Percentiles rank a stretch among this genome's conserved stretches.
These are phyloP conservation scores for Cicer cuneatum DNA, from an alignment of 306 rosid genomes.

Conservation along the genomic window DNA sequence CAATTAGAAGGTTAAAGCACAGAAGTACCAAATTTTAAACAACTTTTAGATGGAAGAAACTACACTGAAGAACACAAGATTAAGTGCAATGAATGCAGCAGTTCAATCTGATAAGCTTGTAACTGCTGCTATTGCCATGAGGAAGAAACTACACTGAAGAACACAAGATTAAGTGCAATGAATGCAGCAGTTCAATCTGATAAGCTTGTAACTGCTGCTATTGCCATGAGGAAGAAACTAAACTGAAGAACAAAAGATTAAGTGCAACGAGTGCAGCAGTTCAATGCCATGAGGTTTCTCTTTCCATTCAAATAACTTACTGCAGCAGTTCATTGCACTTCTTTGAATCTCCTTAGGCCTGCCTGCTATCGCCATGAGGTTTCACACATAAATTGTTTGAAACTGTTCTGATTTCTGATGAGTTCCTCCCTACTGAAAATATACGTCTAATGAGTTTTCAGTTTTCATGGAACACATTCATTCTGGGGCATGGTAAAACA, in stretches of 20 bases:
- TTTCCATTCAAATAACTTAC: too few relatives aligned
- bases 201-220: slow-evolving; percentile 24
- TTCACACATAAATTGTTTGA: slow-evolving; percentile 44
- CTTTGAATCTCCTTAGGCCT: background rate
- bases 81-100: slow-evolving; percentile 19
- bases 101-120: slow-evolving; percentile 24
- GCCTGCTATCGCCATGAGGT: background rate
- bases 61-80: slow-evolving; percentile 25
- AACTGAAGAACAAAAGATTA: slow-evolving; percentile 22
- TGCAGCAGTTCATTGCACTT: too few relatives aligned
- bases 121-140: slow-evolving; percentile 14
- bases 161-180: slow-evolving; percentile 4
- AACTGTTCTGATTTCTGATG: slow-evolving; percentile 60
- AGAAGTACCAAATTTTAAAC: background rate
- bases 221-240: slow-evolving; percentile 5
- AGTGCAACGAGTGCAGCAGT: slow-evolving; percentile 21
- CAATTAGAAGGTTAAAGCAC: slow-evolving; percentile 31
- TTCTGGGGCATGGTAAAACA: slow-evolving; percentile 49
- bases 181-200: slow-evolving; percentile 31
- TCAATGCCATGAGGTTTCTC: background rate
- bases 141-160: slow-evolving; percentile 31
- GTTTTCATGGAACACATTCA: slow-evolving; percentile 80
- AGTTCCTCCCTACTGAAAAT: slow-evolving; percentile 71
- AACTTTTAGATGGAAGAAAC: slow-evolving; percentile 17
- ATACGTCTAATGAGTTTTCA: slow-evolving; percentile 67